Evolutionary conservation across 106 monocot genomes (phyloP), one percentile per base, ranked within the genome.

Genomic region (Platanthera zijinensis): DNA sequence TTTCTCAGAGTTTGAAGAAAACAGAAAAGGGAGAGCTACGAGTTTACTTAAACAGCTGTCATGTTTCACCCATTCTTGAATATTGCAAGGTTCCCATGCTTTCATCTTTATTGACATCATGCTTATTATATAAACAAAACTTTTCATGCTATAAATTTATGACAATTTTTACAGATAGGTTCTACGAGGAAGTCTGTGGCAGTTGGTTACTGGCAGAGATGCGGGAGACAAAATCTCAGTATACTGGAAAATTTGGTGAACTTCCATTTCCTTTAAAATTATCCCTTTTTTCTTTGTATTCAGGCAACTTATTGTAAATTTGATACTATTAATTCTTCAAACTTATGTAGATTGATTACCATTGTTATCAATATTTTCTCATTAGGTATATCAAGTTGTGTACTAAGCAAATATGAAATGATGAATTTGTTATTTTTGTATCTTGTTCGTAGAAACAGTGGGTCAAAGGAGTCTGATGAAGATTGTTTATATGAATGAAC

Each of bases 1-100:
- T 66, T 84, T 56, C 53, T 74, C 80, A 99, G 99, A 86, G 90
- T 51, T 83, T 99, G 76, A 88, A 94, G 51, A 88, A 79, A 46
- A 78, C 70, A 77, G 86, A 92, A 81, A 78, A 82, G 64, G 86
- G 80, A 51, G 88, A 88, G 82, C 52, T 89, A 77, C 94, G 85
- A 76, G 80, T 99, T 84, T 67, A 69, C 13, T 56, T 99, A 47
- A 94, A 80, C 84, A 94, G 77, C 76, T 80, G 75, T 82, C 80
- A 92, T 83, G 90, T 99, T 76, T 88, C 86, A 67, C 88, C 99
- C 57, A 90, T 99, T 78, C 94, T 99, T 45, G 99, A 99, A 86
- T 80, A 94, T 62, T 99, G 99, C 77, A 94, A 99, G 94, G 99
- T 92, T 76, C 15, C 49, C 17, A 8, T 66, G 7, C 28, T 70